Conservation (phyloP, 257 asterid genomes). For the Linderniella brevidens region DNA sequence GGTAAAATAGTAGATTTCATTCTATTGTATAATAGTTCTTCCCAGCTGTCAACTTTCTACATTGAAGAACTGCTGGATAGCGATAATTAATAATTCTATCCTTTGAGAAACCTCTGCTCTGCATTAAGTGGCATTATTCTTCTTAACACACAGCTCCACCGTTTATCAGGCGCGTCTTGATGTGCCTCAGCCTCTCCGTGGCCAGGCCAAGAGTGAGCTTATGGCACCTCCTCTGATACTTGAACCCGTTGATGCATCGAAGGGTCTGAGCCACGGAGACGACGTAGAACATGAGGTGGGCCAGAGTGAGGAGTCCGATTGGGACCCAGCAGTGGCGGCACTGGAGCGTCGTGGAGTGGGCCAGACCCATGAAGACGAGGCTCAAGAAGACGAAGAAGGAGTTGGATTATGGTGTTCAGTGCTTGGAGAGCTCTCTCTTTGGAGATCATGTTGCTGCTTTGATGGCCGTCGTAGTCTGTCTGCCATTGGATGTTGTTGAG, state of each 20-base stretch:
- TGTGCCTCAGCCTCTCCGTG: slow-evolving; percentile 61
- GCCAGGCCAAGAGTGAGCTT: slow-evolving; percentile 81
- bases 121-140: too few species aligned
- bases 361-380: slow-evolving; percentile 34
- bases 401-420: slow-evolving; percentile 82
- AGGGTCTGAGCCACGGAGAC: slow-evolving; percentile 87
- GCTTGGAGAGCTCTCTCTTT: slow-evolving; percentile 72
- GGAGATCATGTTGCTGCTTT: slow-evolving; percentile 24
- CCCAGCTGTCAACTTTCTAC: too few species aligned
- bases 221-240: slow-evolving; percentile 88
- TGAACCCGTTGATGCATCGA: slow-evolving; percentile 89
- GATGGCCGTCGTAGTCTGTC: slow-evolving; percentile 28
- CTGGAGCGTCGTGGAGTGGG: slow-evolving; percentile 45
- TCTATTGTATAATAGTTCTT: too few species aligned
- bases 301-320: slow-evolving; percentile 63
- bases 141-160: slow-evolving; percentile 23
- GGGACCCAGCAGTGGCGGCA: slow-evolving; percentile 94
- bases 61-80: too few species aligned
- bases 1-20: too few species aligned
- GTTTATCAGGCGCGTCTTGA: slow-evolving; percentile 29
- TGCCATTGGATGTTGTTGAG: too few species aligned
- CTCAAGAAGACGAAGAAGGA: slow-evolving; percentile 71
- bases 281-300: slow-evolving; percentile 75
- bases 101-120: too few species aligned
- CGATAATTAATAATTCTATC: too few species aligned